Evolutionary conservation across 805 yeast species (phyloP).

Genomic region (Alloascoidea africana): DNA sequence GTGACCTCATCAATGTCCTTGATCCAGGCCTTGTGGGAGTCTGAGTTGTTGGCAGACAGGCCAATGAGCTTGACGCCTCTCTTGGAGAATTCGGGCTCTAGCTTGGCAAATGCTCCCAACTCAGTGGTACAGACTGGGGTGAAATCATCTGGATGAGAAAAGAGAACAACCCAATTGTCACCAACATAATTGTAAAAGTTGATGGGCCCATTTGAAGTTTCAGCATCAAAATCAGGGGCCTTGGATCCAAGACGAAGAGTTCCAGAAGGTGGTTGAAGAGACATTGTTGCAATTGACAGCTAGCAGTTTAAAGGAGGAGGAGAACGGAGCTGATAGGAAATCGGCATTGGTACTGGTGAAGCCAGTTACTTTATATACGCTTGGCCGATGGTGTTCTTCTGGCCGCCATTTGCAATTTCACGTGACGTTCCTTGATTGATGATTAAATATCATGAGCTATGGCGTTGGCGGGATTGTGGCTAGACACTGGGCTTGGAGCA

Average conservation of each 20-base stretch:
- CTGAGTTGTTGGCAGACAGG: constrained; percentile 74
- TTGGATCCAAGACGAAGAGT: constrained; percentile 62
- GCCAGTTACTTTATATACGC: no score
- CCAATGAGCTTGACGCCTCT: constrained; percentile 86
- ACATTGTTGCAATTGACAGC: constrained; percentile 9
- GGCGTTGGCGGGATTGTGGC: no score
- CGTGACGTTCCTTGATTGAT: no score
- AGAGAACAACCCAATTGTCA: constrained; percentile 74
- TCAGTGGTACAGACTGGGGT: constrained; percentile 97
- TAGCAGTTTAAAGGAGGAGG: no score
- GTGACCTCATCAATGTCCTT: constrained; percentile 84
- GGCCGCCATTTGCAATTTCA: no score
- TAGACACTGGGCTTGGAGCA: no score
- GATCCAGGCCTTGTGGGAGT: constrained; percentile 79
- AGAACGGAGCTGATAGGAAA: no score
- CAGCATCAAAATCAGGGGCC: constrained; percentile 83
- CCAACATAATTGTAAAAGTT: constrained; percentile 82
- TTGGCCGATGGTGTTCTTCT: no score
- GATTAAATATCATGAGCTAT: no score
- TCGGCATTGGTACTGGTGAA: no score
- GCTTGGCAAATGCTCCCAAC: constrained; percentile 85
- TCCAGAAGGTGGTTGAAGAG: constrained; percentile 12
- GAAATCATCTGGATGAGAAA: constrained; percentile 94
- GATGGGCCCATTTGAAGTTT: constrained; percentile 71
- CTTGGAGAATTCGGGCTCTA: constrained; percentile 81